Percentiles rank a stretch among this genome's conserved stretches.
phyloP scores from a whole-genome alignment of 2,329 filamentous ascomycete genomes.

The Fusarium nisikadoi region DNA sequence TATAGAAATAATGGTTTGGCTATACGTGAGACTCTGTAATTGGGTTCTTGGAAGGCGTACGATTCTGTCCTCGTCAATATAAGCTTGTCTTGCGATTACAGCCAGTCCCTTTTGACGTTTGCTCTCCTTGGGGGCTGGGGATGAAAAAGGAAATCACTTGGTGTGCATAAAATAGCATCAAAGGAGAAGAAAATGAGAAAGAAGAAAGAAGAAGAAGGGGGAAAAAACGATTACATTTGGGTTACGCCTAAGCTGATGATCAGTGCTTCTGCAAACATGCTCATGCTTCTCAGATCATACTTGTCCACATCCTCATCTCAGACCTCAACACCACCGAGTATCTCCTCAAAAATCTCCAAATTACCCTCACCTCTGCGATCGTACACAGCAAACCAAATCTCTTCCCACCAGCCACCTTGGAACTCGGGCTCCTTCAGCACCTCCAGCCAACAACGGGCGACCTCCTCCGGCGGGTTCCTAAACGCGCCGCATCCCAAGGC shows the following conservation, averaged over 20 bases:
- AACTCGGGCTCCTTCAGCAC: conserved; percentile 72
- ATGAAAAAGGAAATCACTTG: background rate
- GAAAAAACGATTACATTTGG: too few species aligned
- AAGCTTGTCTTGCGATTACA: background rate
- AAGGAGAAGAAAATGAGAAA: background rate
- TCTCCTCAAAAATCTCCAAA: conserved; percentile 60
- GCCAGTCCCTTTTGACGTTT: background rate
- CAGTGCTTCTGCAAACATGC: background rate
- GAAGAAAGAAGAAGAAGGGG: background rate
- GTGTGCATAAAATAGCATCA: background rate
- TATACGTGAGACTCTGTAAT: background rate
- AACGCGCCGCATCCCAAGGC: conserved; percentile 77
- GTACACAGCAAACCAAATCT: conserved; percentile 72
- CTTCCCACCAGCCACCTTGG: conserved; percentile 69
- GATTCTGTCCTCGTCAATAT: background rate
- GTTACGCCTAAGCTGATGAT: background rate
- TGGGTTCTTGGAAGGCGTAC: background rate
- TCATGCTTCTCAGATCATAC: background rate
- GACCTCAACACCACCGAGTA: conserved; percentile 52
- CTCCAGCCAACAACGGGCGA: conserved; percentile 71
- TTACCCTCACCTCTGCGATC: conserved; percentile 60
- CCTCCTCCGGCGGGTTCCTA: conserved; percentile 67
- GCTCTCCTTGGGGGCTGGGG: background rate
- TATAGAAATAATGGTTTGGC: background rate
- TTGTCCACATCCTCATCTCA: conserved; percentile 12